Evolutionary conservation across 805 yeast genomes (phyloP).

Genomic region (Candida verbasci): DNA sequence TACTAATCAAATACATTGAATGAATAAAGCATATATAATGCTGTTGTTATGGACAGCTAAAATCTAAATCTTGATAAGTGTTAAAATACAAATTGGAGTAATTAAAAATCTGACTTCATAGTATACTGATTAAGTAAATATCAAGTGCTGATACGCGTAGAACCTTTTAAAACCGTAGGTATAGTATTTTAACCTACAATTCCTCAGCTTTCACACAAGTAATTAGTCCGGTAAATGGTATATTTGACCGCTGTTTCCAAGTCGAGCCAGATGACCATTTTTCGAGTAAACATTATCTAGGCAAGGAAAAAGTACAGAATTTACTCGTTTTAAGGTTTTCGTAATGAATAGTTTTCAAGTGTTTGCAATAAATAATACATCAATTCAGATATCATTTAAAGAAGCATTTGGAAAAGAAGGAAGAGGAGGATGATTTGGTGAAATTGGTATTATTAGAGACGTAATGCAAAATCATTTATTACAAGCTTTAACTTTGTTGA

Average conservation of each 20-base stretch:
- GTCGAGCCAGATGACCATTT: conserved; percentile 89
- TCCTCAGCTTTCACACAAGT: too few species aligned
- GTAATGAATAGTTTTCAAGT: conserved; percentile 83
- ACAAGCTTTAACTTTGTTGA: conserved; percentile 84
- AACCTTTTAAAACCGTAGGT: too few species aligned
- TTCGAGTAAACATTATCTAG: conserved; percentile 96
- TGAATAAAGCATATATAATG: too few species aligned
- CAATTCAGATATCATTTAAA: conserved; percentile 87
- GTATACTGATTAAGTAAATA: too few species aligned
- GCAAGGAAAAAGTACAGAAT: conserved; percentile 97
- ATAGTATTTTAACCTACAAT: too few species aligned
- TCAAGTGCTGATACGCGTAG: too few species aligned
- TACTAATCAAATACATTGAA: too few species aligned
- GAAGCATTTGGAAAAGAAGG: conserved; percentile 99
- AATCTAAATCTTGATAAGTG: too few species aligned
- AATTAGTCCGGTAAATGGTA: too few species aligned
- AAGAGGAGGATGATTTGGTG: conserved; percentile 96
- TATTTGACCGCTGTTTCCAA: conserved; percentile 86
- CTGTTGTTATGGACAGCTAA: too few species aligned
- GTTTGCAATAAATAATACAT: conserved; percentile 82
- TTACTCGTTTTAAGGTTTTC: conserved; percentile 83
- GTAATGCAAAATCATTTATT: conserved; percentile 97
- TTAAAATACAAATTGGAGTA: too few species aligned
- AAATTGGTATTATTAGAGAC: conserved; percentile 92
- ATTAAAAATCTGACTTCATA: too few species aligned